Percentiles rank a stretch among this genome's conserved stretches.
These are phyloP conservation scores for Brachypodium distachyon DNA, from an alignment of 202 grass and related monocot species.

Conservation along the genomic window DNA sequence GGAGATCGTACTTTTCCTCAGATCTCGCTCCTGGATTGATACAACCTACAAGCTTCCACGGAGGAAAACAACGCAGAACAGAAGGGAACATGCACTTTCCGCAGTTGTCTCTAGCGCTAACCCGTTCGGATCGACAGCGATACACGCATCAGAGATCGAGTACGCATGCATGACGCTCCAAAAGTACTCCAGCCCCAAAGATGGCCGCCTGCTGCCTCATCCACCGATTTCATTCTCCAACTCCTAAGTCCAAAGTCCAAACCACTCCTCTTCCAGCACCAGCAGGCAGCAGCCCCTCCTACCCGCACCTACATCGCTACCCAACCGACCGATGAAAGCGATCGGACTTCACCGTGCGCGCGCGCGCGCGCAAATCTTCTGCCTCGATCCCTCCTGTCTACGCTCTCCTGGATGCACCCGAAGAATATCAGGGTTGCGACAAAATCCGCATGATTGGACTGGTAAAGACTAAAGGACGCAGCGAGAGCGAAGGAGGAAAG, in stretches of 20 bases:
- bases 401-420: no score
- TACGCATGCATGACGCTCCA: background rate
- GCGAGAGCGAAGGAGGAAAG: background rate
- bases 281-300: no score
- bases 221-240: background rate
- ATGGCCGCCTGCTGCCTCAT: background rate
- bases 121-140: background rate
- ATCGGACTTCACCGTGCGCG: no score
- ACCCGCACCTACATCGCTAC: no score
- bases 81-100: background rate
- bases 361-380: no score
- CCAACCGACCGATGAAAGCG: no score
- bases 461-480: no score
- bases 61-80: background rate
- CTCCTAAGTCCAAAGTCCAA: no score
- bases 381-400: no score
- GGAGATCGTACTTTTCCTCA: background rate
- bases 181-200: background rate
- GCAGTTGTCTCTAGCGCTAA: background rate
- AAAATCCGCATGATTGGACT: background rate
- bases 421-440: no score
- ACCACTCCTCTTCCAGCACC: background rate
- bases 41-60: background rate
- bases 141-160: background rate
- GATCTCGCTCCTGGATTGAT: background rate